Conservation (phyloP, 2,329 filamentous ascomycete species). For the Diplocarpon rosae region DNA sequence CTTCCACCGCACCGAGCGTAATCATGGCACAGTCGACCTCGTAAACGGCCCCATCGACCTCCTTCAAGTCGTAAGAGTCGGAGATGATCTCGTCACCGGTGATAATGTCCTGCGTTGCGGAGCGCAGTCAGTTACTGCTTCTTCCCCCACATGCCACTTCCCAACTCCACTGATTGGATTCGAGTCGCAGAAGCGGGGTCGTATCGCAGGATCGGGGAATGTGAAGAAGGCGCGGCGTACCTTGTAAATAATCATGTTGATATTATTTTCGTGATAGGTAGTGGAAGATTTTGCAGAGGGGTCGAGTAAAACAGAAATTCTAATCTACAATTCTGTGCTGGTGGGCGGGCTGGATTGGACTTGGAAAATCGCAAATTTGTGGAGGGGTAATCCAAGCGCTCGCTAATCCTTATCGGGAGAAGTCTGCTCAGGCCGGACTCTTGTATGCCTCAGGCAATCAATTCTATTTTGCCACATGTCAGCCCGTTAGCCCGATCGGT, state of each 20-base stretch:
- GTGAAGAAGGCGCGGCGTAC: slow-evolving; percentile 32
- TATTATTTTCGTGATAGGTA: no score
- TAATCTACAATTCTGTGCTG: no score
- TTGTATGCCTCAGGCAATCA: no score
- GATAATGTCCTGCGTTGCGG: slow-evolving; percentile 62
- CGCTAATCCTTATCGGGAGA: no score
- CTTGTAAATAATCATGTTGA: slow-evolving; percentile 68
- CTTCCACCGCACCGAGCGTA: slow-evolving; percentile 59
- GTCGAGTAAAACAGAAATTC: neutral
- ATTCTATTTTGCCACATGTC: no score
- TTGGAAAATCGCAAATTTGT: no score
- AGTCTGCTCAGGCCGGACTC: no score
- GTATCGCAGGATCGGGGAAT: neutral
- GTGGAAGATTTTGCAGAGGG: slow-evolving; percentile 33
- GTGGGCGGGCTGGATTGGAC: no score
- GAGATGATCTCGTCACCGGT: slow-evolving; percentile 93
- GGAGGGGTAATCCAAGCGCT: no score
- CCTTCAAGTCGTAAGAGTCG: slow-evolving; percentile 79
- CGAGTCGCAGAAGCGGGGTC: slow-evolving; percentile 4
- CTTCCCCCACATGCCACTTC: no score
- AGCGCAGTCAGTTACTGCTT: slow-evolving; percentile 1
- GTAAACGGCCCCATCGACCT: slow-evolving; percentile 69
- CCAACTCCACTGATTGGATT: no score
- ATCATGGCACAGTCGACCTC: slow-evolving; percentile 92
- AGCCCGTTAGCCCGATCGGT: no score